These are phyloP conservation scores for Rhodotorula sp. DNA, from an alignment of 1,284 basidiomycete genomes.

Conservation along the genomic window DNA sequence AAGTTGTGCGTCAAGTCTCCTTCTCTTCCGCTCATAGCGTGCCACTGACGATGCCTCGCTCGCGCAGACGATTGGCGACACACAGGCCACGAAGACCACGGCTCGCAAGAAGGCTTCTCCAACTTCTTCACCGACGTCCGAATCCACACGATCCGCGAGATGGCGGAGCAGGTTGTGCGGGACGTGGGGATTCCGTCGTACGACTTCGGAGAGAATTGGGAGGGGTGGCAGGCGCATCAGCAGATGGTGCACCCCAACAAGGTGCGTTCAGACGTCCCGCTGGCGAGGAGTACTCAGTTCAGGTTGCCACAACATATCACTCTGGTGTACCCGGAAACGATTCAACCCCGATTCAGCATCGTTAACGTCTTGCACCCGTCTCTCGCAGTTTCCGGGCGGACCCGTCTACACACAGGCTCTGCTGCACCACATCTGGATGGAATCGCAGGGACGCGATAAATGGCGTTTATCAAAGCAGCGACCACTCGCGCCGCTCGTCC, in stretches of 20 bases:
- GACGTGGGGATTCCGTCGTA: slow-evolving; percentile 39
- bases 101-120: slow-evolving; percentile 31
- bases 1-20: slow-evolving; percentile 22
- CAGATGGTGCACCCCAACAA: slow-evolving; percentile 43
- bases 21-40: not conserved
- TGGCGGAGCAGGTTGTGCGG: slow-evolving; percentile 41
- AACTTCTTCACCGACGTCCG: slow-evolving; percentile 46
- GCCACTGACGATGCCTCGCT: not conserved
- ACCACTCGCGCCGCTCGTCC: slow-evolving; percentile 12
- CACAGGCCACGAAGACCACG: slow-evolving; percentile 18
- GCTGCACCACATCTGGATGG: slow-evolving; percentile 44
- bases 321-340: too few relatives aligned
- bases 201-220: slow-evolving; percentile 44
- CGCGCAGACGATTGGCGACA: slow-evolving; percentile 38
- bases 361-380: not conserved
- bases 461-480: slow-evolving; percentile 29
- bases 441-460: slow-evolving; percentile 35
- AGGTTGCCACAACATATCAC: too few relatives aligned
- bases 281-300: not conserved
- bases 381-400: slow-evolving; percentile 40
- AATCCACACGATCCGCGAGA: slow-evolving; percentile 43
- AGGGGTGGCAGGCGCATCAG: slow-evolving; percentile 44
- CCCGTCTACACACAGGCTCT: slow-evolving; percentile 41
- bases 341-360: not conserved
- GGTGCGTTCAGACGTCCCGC: slow-evolving; percentile 16